Evolutionary conservation across 768 basidiomycete species (phyloP), one percentile per base, ranked within the genome.

Genomic region (Collybiopsis luxurians): DNA sequence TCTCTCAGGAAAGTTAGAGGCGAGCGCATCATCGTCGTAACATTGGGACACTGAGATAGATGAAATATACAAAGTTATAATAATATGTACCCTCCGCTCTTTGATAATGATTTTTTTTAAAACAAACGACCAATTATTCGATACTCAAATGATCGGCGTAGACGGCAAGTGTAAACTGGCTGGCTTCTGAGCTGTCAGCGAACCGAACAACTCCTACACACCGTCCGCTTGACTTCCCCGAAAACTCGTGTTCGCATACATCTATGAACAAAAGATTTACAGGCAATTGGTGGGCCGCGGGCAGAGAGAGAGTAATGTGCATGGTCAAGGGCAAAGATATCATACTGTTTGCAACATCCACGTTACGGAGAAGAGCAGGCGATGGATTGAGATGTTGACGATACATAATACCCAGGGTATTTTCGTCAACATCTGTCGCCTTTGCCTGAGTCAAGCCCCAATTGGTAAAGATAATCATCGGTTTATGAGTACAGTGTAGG

Each of bases 391-490:
- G 77, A 64, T 84, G 83, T 60, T 84, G 86, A 51, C 68, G 77
- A 67, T 79, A 84, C 3, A 19, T 19, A 3, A 6, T 21, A 26
- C 15, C 38, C 26, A 12, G 17, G 11, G 4, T 12, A 15, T 26
- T 24, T 39, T 7, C 19, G 3, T 15, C 36, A n/a, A 17, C 5
- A 39, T 24, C 38, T 51, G 30, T n/a, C n/a, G n/a, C 17, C 13
- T 39, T 38, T 39, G 51, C 4, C 27, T 67, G 67, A 44, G 68
- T 66, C 34, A 87, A 71, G 31, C 74, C 85, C 87, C 86, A 87
- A 64, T 84, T 87, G 6, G 86, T 84, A 40, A 90, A 60, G 51
- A 85, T 62, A 24, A 75, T 75, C 43, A 86, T 65, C 2, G 85
- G 75, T 2, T 73, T 67, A 62, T 86, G 79, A 3, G 77, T 77